These are phyloP conservation scores for Bryum argenteum DNA, from an alignment of 225 moss, liverwort and hornwort species.

Conservation along the genomic window DNA sequence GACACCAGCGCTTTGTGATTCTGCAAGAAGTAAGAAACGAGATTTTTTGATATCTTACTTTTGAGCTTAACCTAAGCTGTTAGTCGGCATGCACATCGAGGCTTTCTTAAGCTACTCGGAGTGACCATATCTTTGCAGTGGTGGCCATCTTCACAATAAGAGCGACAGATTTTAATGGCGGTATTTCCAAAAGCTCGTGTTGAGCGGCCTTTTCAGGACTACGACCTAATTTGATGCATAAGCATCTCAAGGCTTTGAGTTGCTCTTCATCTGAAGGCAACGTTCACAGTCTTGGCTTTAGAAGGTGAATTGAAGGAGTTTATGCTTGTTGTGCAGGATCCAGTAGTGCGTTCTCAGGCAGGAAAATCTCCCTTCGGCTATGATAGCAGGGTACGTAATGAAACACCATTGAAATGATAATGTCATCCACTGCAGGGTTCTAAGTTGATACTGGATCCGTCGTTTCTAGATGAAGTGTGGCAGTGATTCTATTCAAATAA, in stretches of 20 bases:
- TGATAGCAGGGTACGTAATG: conserved; percentile 54
- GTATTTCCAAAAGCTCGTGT: background rate
- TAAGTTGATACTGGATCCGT: background rate
- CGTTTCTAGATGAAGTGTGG: background rate
- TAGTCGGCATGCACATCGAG: too few species aligned
- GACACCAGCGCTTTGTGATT: too few species aligned
- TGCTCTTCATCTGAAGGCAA: background rate
- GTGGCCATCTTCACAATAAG: too few species aligned
- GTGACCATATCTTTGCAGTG: too few species aligned
- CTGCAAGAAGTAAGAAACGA: too few species aligned
- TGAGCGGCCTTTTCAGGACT: background rate
- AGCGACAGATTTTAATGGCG: too few species aligned
- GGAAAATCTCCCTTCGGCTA: conserved; percentile 69
- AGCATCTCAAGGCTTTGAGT: conserved; percentile 1
- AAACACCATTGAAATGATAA: background rate
- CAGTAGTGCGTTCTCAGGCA: conserved; percentile 71
- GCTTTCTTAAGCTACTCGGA: too few species aligned
- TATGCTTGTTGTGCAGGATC: conserved; percentile 67
- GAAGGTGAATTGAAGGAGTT: conserved; percentile 26
- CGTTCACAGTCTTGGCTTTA: background rate
- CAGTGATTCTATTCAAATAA: conserved; percentile 2
- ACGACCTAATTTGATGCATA: background rate
- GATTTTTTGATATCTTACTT: too few species aligned
- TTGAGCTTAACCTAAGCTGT: too few species aligned
- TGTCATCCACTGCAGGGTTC: conserved; percentile 11